Base-by-base conservation (phyloP, 768 basidiomycete species). In the Boletus pseudo-olivaceus region DNA sequence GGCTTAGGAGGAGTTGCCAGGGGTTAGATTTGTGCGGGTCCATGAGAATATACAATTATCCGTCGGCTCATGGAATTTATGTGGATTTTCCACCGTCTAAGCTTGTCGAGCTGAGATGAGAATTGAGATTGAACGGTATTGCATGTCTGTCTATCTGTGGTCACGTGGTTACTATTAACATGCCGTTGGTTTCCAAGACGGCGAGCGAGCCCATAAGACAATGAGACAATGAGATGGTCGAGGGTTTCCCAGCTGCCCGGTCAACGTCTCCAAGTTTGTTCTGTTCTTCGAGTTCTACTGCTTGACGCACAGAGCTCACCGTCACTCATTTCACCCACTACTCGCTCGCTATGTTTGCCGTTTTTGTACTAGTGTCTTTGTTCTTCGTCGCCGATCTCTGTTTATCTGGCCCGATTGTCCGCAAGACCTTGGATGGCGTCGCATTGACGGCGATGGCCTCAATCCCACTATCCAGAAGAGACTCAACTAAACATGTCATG, bases 401-500 rank as follows among this genome's bases (percentile, higher is more conserved):
- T 5, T 12, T 40, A 5, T 56, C 60, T 49, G 50, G 55, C 40
- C 67, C 67, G 44, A 47, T 67, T 40, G 9, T 41, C 32, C 45
- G 34, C 56, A 29, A 19, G 15, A 17, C 17, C 5, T 3, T 20
- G 4, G 44, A 30, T 34, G 38, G 30, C 27, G 11, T 49, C 32
- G 32, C 55, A 33, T 43, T 7, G 33, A 49, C 41, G 26, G 27
- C 46, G 45, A 54, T 52, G 49, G 34, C 30, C 41, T 12, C 19
- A 15, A 47, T 37, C 37, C 20, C 45, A 33, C 47, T 53, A 6
- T 12, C 61, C 30, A 53, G 42, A 59, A 60, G 63, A 19, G 59
- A 56, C 41, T 45, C 61, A 0, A 41, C 61, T 1, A 73, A 83
- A 75, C 76, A 75, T 62, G 81, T 84, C 19, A 74, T 83, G 1